Evolutionary conservation across 2,329 filamentous ascomycete species (phyloP).

Genomic region (Colletotrichum agaves): DNA sequence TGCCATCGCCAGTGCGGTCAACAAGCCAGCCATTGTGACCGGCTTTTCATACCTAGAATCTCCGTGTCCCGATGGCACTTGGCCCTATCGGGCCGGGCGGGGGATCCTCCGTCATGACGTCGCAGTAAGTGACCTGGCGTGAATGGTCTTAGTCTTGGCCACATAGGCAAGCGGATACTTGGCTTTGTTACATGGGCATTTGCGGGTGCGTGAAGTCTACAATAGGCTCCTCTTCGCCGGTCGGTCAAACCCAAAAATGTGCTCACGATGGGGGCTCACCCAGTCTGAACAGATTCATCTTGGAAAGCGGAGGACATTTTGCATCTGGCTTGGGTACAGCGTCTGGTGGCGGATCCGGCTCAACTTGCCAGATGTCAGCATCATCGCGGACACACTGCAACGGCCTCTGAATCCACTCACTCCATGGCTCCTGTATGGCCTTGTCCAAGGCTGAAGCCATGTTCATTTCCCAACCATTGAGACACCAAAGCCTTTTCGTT

Average conservation of each 20-base stretch:
- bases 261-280: constrained; percentile 23
- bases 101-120: neutral
- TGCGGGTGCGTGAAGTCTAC: neutral
- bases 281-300: constrained; percentile 9
- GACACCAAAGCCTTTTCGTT: constrained; percentile 36
- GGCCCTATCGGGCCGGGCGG: too few species aligned
- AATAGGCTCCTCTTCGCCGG: neutral
- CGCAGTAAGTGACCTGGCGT: neutral
- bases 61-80: too few species aligned
- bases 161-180: neutral
- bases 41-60: too few species aligned
- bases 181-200: neutral
- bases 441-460: constrained; percentile 24
- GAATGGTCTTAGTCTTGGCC: neutral
- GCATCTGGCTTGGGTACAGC: neutral
- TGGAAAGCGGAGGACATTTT: neutral
- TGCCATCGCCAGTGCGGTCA: too few species aligned
- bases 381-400: constrained; percentile 29
- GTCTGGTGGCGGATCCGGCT: neutral
- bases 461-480: constrained; percentile 23
- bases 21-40: too few species aligned
- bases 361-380: constrained; percentile 20
- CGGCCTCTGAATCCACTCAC: constrained; percentile 34
- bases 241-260: neutral
- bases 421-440: constrained; percentile 34